Evolutionary conservation across 805 yeast genomes (phyloP), one percentile per base, ranked within the genome.

Genomic region (Candida coquimbonensis): DNA sequence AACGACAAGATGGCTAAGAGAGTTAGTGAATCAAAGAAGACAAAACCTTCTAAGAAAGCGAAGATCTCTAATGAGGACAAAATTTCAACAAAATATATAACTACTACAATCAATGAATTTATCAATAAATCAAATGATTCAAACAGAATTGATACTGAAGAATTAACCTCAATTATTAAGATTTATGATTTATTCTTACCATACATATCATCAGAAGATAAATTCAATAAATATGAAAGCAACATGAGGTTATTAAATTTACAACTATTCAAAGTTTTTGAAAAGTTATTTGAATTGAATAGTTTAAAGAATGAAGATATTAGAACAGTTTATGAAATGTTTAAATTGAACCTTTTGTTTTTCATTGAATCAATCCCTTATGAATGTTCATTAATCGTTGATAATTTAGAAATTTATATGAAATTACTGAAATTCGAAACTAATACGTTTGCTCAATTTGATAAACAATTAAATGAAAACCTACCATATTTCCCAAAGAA

Each of bases 371-470:
- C 61, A n/a, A 52, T 64, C 3, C 55, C 66, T 3, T 60, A 69
- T 17, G 70, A 74, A 32, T 70, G 69, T 36, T 77, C 81, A 8
- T 61, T 69, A 52, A 65, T 73, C 60, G 77, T 48, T 56, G 86
- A 62, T 75, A 77, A 66, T 51, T 73, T 59, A 60, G 86, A 83
- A 55, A 64, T 75, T 32, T 64, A 72, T 49, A 67, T 81, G 72
- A 81, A 74, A 55, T 63, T 83, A 29, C 53, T 80, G 36, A 77
- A 67, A 59, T 58, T 73, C 34, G 95, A 87, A 63, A 70, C 82
- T 31, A 59, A 63, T 29, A 62, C 74, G 58, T 66, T 78, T 57
- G 74, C 77, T 8, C 72, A 85, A 13, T 65, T 68, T 43, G 36
- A 50, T 8, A 54, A 53, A 34, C 12, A 29, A 29, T 29, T 29